Evolutionary conservation across 352 stramenopile genomes (phyloP).

Genomic region (Phytophthora cryptogea): DNA sequence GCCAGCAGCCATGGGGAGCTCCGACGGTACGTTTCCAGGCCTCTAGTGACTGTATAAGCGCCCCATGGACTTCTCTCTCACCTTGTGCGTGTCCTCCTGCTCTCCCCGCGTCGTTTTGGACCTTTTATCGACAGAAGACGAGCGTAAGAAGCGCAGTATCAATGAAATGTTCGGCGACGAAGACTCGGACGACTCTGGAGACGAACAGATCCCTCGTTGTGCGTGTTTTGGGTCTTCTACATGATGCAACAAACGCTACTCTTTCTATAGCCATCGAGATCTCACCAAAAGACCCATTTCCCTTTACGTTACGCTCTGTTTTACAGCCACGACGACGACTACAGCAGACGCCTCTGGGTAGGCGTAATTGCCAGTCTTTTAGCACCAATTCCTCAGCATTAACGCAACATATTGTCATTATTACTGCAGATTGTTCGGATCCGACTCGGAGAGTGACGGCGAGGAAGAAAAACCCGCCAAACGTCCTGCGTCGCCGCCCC

Average conservation of each 20-base stretch:
- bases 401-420: neutral
- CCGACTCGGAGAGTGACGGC: conserved; percentile 86
- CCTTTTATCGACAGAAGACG: conserved; percentile 49
- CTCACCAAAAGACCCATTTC: conserved; percentile 5
- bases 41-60: neutral
- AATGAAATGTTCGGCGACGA: conserved; percentile 90
- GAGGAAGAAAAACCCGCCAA: conserved; percentile 59
- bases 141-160: conserved; percentile 85
- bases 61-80: conserved; percentile 2
- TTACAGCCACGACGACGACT: conserved; percentile 40
- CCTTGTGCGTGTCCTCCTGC: neutral
- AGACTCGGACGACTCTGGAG: conserved; percentile 74
- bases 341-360: conserved; percentile 79
- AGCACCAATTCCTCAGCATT: neutral
- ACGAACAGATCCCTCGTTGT: conserved; percentile 63
- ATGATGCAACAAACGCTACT: neutral
- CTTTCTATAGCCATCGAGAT: neutral
- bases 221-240: conserved; percentile 2
- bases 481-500: conserved; percentile 42
- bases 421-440: conserved; percentile 73
- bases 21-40: conserved; percentile 52
- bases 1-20: conserved; percentile 43
- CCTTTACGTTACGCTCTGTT: conserved; percentile 10
- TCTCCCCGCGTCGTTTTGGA: neutral
- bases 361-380: neutral